Evolutionary conservation across 2,329 filamentous ascomycete genomes (phyloP).

Genomic region (Penicillium italicum): DNA sequence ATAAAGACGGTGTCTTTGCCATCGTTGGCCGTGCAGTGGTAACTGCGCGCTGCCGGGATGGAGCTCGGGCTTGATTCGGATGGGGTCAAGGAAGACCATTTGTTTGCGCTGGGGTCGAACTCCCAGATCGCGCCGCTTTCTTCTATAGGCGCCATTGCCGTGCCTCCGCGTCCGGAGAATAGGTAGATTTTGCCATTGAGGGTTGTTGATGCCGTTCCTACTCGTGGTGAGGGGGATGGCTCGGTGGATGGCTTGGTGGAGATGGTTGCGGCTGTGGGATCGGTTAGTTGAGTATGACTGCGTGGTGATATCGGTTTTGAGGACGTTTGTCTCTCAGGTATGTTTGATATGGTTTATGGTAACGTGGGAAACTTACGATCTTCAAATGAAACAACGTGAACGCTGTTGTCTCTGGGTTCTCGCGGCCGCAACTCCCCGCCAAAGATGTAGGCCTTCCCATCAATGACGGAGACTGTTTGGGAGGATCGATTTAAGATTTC

Average conservation of each 20-base stretch:
- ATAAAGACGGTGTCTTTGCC: conserved; percentile 68
- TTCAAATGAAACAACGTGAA: conserved; percentile 61
- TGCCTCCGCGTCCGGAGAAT: conserved; percentile 73
- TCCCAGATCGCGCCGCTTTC: conserved; percentile 73
- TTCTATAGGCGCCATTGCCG: conserved; percentile 66
- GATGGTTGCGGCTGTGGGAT: neutral
- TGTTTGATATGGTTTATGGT: neutral
- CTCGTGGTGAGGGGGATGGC: conserved; percentile 59
- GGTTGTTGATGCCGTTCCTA: conserved; percentile 68
- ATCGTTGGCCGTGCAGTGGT: conserved; percentile 61
- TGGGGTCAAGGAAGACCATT: conserved; percentile 65
- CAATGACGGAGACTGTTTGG: conserved; percentile 63
- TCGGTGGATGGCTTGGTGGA: neutral
- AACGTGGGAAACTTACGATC: conserved; percentile 6
- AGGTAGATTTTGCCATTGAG: conserved; percentile 70
- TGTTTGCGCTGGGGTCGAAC: conserved; percentile 62
- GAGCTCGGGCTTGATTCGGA: conserved; percentile 40
- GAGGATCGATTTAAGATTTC: conserved; percentile 58
- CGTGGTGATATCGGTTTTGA: too few species aligned
- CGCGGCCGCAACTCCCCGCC: conserved; percentile 68
- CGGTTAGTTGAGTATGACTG: neutral
- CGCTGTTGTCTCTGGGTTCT: conserved; percentile 67
- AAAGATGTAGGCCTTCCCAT: conserved; percentile 64
- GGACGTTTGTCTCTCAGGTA: neutral
- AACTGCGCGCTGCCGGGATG: conserved; percentile 64